phyloP scores from a whole-genome alignment of 495 filamentous ascomycete species.

The Halenospora varia region DNA sequence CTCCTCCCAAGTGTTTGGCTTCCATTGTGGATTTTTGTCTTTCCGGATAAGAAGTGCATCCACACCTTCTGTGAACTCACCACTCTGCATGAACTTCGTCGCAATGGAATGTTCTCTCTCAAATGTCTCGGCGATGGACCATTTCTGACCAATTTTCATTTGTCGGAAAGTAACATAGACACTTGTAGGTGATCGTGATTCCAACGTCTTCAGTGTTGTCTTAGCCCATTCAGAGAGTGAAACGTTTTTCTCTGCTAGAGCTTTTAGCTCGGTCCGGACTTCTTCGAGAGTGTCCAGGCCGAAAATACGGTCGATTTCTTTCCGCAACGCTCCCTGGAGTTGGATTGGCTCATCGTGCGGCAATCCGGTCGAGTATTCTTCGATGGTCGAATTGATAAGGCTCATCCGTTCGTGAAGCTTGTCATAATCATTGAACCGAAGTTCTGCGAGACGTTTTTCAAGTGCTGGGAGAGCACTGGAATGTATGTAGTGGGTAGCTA shows the following conservation, averaged over 20 bases:
- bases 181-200: constrained; percentile 73
- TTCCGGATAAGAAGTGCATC: constrained; percentile 68
- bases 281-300: constrained; percentile 57
- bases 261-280: constrained; percentile 64
- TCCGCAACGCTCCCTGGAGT: constrained; percentile 60
- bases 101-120: constrained; percentile 77
- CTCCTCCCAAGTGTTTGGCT: constrained; percentile 63
- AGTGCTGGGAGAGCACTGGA: constrained; percentile 76
- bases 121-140: constrained; percentile 82
- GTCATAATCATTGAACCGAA: constrained; percentile 77
- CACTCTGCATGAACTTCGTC: constrained; percentile 75
- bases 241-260: too few species aligned
- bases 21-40: constrained; percentile 49
- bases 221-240: constrained; percentile 60
- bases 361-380: constrained; percentile 83
- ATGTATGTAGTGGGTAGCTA: constrained; percentile 94
- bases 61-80: constrained; percentile 87
- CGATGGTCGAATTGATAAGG: constrained; percentile 81
- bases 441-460: constrained; percentile 80
- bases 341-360: constrained; percentile 63
- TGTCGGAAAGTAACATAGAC: constrained; percentile 77
- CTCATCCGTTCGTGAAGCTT: constrained; percentile 53
- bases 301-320: constrained; percentile 85
- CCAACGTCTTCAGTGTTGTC: constrained; percentile 65
- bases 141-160: constrained; percentile 67